Evolutionary conservation across 2,329 filamentous ascomycete genomes (phyloP), one percentile per base, ranked within the genome.

Genomic region (Monilinia vaccinii-corymbosi): DNA sequence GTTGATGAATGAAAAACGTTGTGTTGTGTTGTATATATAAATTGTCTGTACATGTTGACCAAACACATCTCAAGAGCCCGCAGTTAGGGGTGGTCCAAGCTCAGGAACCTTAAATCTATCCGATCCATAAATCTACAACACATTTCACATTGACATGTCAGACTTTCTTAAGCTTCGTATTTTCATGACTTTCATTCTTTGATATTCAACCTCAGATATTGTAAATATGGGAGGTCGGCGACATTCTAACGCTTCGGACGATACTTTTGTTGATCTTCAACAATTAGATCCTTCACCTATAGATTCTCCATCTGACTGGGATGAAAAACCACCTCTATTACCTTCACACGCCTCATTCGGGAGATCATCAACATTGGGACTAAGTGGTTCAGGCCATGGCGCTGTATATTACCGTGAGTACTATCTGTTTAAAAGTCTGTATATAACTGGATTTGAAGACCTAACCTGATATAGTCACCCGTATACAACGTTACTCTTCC

Each of bases 401-500:
- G 80, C 88, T 60, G 83, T 89, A 69, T 93, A 85, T 75, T 94
- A 92, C 75, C 77, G 89, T 91, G 78, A 44, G 82, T 76, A 18
- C 18, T n/a, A 25, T n/a, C 14, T 21, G 4, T 14, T 16, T 16
- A 14, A 16, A 31, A 23, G 44, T 21, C 28, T 44, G 18, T 49
- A 48, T 28, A 21, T 6, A 31, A 21, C 9, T n/a, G 8, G n/a
- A 21, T 4, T 2, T 46, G 34, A 31, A n/a, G 21, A n/a, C 10
- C 11, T 36, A 16, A 44, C 25, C 13, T 57, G 13, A 28, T 60
- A 31, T 64, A 90, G 87, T 95, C 57, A 81, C 81, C 6, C 83
- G 88, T 51, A 79, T 94, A 40, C 94, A 97, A 73, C 87, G 85
- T 72, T 96, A 96, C 78, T 94, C 91, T 1, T 91, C 88, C 66